Evolutionary conservation across 768 basidiomycete species (phyloP), one percentile per base, ranked within the genome.

Genomic region (Clavulina sp.): DNA sequence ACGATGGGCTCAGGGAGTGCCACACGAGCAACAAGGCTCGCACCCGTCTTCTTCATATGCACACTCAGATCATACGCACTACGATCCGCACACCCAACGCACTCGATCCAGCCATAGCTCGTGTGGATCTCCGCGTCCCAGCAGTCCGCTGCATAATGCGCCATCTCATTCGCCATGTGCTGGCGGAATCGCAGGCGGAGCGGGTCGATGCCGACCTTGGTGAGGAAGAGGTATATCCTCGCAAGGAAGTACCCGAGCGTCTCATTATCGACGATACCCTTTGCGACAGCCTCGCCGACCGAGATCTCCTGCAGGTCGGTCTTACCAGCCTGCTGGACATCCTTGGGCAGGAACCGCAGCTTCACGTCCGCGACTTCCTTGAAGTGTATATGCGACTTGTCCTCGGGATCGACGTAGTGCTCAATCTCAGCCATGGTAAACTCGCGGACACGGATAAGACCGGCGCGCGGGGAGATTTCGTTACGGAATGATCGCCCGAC

Each of bases 371-470:
- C 77, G 54, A 84, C 77, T 57, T 92, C 85, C 46, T 63, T 61
- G 71, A 97, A 99, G n/a, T 79, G 75, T 24, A 73, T 69, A 66
- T 97, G 95, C 4, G 65, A 68, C 69, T 97, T 99, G 69, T 95
- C 80, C 40, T 74, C 73, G 13, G 95, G 95, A 70, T 97, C 95
- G 58, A 99, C 95, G 57, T 72, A 99, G 70, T 99, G 95, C 68
- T 99, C 95, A 63, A 99, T 95, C 70, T 99, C 95, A 43, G 91
- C 95, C 93, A 97, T 95, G 7, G 88, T 95, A 69, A 97, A 99
- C 65, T 99, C 95, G 58, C 93, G 85, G 30, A 97, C 93, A 55
- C 95, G 91, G 44, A 99, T 75, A 36, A 99, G 74, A 50, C 95
- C 95, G 34, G 92, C 88, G 52, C 89, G 84, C 13, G 95, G 95